Conservation (phyloP, 2,329 filamentous ascomycete genomes). For the Colletotrichum theobromicola region DNA sequence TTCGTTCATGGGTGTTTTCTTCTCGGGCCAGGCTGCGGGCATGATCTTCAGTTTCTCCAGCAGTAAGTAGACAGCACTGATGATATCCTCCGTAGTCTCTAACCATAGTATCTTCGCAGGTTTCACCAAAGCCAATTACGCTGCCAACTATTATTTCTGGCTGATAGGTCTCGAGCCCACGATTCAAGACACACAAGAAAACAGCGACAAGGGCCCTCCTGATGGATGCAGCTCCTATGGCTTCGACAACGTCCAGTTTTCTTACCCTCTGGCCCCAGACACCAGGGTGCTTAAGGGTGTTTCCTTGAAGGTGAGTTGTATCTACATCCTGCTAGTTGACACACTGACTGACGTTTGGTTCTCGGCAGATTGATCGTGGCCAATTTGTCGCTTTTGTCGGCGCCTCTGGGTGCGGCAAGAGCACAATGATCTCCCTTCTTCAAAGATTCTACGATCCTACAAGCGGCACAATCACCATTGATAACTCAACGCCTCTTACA, state of each 20-base stretch:
- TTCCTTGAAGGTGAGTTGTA: background rate
- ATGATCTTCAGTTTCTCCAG: slow-evolving; percentile 1
- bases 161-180: slow-evolving; percentile 28
- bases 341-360: slow-evolving; percentile 43
- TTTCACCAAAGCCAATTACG: slow-evolving; percentile 43
- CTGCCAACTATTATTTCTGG: slow-evolving; percentile 43
- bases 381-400: slow-evolving; percentile 55
- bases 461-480: background rate
- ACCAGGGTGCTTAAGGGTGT: slow-evolving; percentile 36
- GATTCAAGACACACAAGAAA: slow-evolving; percentile 23
- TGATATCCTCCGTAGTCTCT: background rate
- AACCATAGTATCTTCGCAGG: slow-evolving; percentile 16
- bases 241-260: slow-evolving; percentile 42
- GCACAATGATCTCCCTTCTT: slow-evolving; percentile 60
- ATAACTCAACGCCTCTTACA: background rate
- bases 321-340: slow-evolving; percentile 29
- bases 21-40: slow-evolving; percentile 20
- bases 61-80: background rate
- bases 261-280: slow-evolving; percentile 50
- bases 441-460: slow-evolving; percentile 35
- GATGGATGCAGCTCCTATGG: slow-evolving; percentile 29
- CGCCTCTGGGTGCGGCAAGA: slow-evolving; percentile 63
- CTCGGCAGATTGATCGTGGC: background rate
- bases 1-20: slow-evolving; percentile 37
- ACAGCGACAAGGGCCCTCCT: slow-evolving; percentile 12